Evolutionary conservation across 202 grass and related monocot species (phyloP).

Genomic region (Brachypodium distachyon): DNA sequence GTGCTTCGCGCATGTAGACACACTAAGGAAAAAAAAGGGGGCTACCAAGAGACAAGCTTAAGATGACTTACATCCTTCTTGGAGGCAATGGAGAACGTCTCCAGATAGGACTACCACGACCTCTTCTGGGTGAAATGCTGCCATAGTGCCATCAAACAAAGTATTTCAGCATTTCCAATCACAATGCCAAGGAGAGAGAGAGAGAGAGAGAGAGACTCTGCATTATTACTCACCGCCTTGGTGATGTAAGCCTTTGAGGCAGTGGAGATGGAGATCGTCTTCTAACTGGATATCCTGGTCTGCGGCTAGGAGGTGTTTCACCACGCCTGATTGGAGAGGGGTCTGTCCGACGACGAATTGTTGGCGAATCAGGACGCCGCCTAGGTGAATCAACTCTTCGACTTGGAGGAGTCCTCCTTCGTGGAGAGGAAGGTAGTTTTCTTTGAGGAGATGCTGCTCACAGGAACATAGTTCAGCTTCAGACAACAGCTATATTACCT

Average conservation of each 20-base stretch:
- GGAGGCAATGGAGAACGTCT: constrained; percentile 53
- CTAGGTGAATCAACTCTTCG: constrained; percentile 40
- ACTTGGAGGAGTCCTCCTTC: constrained; percentile 44
- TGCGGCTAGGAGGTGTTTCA: constrained; percentile 40
- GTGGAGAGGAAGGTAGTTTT: constrained; percentile 38
- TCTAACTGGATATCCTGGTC: constrained; percentile 52
- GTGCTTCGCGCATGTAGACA: not conserved
- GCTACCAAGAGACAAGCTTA: not conserved
- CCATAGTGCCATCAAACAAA: constrained; percentile 26
- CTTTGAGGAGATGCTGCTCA: constrained; percentile 55
- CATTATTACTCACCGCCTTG: constrained; percentile 40
- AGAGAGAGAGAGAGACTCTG: not conserved
- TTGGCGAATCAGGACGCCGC: constrained; percentile 38
- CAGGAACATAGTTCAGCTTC: constrained; percentile 7
- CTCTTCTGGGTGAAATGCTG: constrained; percentile 72
- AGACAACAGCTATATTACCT: not conserved
- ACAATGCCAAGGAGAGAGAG: not conserved
- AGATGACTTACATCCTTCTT: constrained; percentile 54
- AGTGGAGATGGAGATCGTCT: constrained; percentile 69
- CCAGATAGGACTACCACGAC: constrained; percentile 46
- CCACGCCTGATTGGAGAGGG: constrained; percentile 41
- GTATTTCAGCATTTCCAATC: constrained; percentile 4
- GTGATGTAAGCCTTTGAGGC: constrained; percentile 62
- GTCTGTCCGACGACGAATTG: constrained; percentile 36
- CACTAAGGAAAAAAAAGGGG: not conserved